Evolutionary conservation across 2,329 filamentous ascomycete genomes (phyloP), one percentile per base, ranked within the genome.

Genomic region (Phoma sp.): DNA sequence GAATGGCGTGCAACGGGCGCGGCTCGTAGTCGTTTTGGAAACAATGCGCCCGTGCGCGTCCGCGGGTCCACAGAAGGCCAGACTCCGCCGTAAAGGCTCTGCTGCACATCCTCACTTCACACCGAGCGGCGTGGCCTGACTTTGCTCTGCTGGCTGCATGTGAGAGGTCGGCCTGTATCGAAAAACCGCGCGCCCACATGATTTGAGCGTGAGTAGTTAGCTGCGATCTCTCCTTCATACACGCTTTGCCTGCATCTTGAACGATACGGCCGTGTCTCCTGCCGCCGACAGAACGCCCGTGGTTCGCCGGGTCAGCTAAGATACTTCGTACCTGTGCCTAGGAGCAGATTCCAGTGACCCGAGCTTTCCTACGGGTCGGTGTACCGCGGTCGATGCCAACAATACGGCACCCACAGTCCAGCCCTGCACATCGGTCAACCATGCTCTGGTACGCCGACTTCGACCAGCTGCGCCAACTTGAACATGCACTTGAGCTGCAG

Each of bases 101-200:
- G 53, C 46, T 55, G 52, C 52, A 47, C 51, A 54, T 57, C 49
- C 51, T 57, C 50, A 57, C 50, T 52, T 47, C 37, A 52, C 44
- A 29, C 48, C 36, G 44, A 32, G 48, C 41, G 30, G 44, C 27
- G 47, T 59, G 56, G 56, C 45, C 52, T 55, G 56, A 58, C 44
- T 44, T 42, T 52, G 30, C 22, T 32, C 22, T 42, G 45, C 41
- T 49, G 45, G 35, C 25, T 18, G 36, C 10, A 29, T 41, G 18
- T n/a, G 24, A 37, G 18, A 22, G 41, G 37, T 29, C 33, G 44
- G 52, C 30, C 7, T 22, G 24, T 22, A 22, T 30, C 37, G 7
- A 29, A 11, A 29, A 18, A 33, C 22, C 11, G 13, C 41, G 37
- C 13, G 14, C 23, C n/a, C 7, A 27, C 41, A 38, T 38, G 46